Conservation (phyloP, 148 eudicot genomes). For the Rhododendron williamsianum region DNA sequence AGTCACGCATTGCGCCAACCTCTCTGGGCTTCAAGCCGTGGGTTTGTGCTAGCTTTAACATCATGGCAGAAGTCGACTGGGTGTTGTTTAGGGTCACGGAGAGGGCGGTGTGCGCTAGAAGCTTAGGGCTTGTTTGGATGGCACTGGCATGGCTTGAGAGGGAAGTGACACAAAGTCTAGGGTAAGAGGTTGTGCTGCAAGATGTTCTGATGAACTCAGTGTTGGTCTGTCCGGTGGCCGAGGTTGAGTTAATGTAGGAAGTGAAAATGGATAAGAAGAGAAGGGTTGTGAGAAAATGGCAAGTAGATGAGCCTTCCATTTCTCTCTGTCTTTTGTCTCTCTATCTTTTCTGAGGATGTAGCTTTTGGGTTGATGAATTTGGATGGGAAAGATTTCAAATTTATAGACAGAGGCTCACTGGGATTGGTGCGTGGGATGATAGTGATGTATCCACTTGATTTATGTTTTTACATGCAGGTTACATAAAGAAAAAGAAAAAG, state of each 20-base stretch:
- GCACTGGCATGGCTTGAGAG: constrained; percentile 17
- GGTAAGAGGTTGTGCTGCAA: constrained; percentile 20
- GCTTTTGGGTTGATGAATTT: neutral
- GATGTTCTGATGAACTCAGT: constrained; percentile 22
- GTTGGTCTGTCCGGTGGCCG: neutral
- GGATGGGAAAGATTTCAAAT: constrained; percentile 2
- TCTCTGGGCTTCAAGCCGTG: constrained; percentile 12
- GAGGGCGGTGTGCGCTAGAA: constrained; percentile 24
- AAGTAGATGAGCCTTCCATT: constrained; percentile 11
- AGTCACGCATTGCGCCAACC: constrained; percentile 18
- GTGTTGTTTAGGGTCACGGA: constrained; percentile 19
- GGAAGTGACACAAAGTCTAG: constrained; percentile 18
- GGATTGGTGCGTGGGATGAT: neutral
- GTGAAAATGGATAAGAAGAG: neutral
- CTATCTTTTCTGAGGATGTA: neutral
- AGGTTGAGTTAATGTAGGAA: neutral
- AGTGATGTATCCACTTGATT: neutral
- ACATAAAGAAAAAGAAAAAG: too few relatives aligned
- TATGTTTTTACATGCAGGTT: too few relatives aligned
- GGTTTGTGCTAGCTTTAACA: neutral
- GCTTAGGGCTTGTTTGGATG: constrained; percentile 18
- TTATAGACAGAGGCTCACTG: neutral
- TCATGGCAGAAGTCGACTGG: constrained; percentile 6
- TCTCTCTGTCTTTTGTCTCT: neutral
- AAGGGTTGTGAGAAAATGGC: neutral